Evolutionary conservation across 768 basidiomycete genomes (phyloP), one percentile per base, ranked within the genome.

Genomic region (Exidia glandulosa): DNA sequence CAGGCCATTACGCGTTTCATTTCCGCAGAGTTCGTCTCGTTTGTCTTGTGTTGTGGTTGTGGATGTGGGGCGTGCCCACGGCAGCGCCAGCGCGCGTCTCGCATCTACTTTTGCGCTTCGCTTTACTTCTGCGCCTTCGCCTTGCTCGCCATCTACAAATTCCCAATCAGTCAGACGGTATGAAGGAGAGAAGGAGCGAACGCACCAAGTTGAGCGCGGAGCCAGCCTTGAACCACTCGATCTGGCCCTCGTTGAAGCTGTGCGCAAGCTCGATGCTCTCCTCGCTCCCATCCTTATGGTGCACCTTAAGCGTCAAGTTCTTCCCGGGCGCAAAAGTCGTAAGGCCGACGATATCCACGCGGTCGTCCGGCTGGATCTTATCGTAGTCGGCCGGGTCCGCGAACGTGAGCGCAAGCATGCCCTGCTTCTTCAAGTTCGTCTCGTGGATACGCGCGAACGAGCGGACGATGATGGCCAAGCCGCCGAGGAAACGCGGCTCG

Each of bases 351-450:
- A 99, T 92, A 70, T 88, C 86, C 62, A 98, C 86, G 70, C 82
- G 85, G 79, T 99, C 96, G 65, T 79, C 79, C 9, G 94, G 90
- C 69, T 79, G 80, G 66, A 97, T 72, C 79, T 89, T 93, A 71
- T 97, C 92, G 73, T 99, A 99, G 75, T 98, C 94, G 64, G 83
- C 91, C 16, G 89, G 82, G 76, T 97, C 83, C 62, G 74, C 88
- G 71, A 98, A 96, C 62, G 93, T 96, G 66, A 98, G 79, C 2
- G 94, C 94, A 63, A 97, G 90, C 91, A 95, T 94, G 67, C 94
- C 94, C 78, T 97, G 94, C 84, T 97, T 97, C 88, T 98, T 98
- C 84, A 94, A 77, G 81, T 94, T 94, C 70, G 92, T 92, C 78
- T 90, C 94, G 76, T 95, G 94, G 76, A 97, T 97, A 75, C 94